Base-by-base conservation (phyloP, 768 basidiomycete genomes). In the Tubosaeta brunneosetosa region DNA sequence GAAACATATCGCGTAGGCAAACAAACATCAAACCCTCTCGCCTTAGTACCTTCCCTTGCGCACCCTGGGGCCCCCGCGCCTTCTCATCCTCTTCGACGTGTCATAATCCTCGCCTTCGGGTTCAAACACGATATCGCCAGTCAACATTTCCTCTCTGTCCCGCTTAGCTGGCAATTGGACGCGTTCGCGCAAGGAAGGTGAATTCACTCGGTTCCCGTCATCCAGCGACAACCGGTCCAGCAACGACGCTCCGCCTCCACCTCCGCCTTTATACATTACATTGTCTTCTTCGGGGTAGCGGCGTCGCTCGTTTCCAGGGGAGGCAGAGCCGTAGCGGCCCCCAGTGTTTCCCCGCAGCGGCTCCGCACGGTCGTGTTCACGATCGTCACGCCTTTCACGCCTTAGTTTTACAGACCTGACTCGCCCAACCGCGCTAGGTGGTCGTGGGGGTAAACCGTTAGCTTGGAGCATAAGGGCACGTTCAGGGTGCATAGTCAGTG, bases 111-210 rank as follows among this genome's bases (percentile, higher is more conserved):
- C 66, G 6, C 49, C 50, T 32, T 66, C 65, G 3, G 14, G 16
- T 2, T 59, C 56, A 10, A 63, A 49, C 6, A 44, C 4, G 1
- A 46, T 1, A 2, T 66, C 66, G 4, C 50, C 51, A 9, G 32
- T 13, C 43, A 61, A 14, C 63, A 64, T 61, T 0, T 72, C 71
- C 17, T 65, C 69, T 12, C 61, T 52, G 29, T 68, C 62, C 19
- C 71, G 60, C 51, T 73, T 71, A n/a, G 51, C 54, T 1, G 67
- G 66, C 29, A 70, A 27, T 44, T 75, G 71, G n/a, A 75, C 72
- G 13, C 74, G 62, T 0, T 75, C 74, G 4, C 70, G 61, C 48
- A 76, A 51, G 5, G 74, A 67, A 25, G 57, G 56, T 26, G 56
- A 58, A 29, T 51, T 47, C 51, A 51, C 37, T 19, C 14, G 47